Conservation (phyloP, 176 grass and related monocot genomes). For the Alloteropsis semialata region DNA sequence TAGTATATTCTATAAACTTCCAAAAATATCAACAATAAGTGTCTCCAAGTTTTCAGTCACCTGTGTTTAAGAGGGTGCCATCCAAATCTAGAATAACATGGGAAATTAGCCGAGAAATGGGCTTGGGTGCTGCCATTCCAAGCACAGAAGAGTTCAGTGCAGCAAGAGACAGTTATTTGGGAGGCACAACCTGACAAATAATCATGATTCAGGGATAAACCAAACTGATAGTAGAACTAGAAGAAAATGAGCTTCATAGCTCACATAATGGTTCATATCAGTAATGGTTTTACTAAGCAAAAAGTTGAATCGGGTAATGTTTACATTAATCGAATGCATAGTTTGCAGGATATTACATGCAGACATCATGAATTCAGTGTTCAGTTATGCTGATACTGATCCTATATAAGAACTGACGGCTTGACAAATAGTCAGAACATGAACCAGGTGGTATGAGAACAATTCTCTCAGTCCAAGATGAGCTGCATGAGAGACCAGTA, state of each 20-base stretch:
- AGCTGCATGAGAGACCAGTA: background rate
- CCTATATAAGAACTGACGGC: background rate
- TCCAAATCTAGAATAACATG: constrained; percentile 97
- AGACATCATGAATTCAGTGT: background rate
- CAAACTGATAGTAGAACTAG: background rate
- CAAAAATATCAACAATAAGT: background rate
- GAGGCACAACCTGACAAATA: constrained; percentile 52
- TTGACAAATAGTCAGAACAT: background rate
- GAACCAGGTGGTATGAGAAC: background rate
- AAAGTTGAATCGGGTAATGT: background rate
- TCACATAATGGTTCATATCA: background rate
- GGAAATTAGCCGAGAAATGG: constrained; percentile 46
- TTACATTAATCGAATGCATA: background rate
- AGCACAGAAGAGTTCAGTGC: constrained; percentile 24
- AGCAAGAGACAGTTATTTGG: constrained; percentile 27
- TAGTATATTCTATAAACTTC: background rate
- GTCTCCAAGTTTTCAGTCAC: constrained; percentile 33
- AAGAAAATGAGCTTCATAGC: background rate
- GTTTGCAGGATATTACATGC: background rate
- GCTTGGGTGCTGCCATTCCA: constrained; percentile 67
- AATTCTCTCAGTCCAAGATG: background rate
- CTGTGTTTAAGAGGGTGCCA: constrained; percentile 95
- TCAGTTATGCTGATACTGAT: background rate
- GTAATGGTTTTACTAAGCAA: background rate
- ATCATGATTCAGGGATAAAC: constrained; percentile 1